Evolutionary conservation across 2,329 filamentous ascomycete species (phyloP).

Genomic region (Bipolaris bicolor): DNA sequence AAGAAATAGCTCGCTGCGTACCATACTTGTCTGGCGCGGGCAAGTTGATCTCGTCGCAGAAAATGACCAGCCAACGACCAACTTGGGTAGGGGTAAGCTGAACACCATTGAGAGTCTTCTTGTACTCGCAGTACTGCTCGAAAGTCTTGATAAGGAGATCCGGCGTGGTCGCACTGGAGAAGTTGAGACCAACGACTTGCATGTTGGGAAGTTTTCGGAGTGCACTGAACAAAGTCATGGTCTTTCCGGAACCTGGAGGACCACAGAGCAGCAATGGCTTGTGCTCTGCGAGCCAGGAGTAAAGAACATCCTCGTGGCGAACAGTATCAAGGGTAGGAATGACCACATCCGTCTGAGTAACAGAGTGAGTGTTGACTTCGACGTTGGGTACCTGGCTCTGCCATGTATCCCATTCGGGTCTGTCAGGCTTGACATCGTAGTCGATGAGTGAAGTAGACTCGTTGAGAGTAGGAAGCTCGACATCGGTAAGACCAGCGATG

Average conservation of each 20-base stretch:
- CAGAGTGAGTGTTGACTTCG: slow-evolving; percentile 97
- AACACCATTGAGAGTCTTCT: slow-evolving; percentile 95
- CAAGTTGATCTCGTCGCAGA: slow-evolving; percentile 99
- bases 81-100: slow-evolving; percentile 96
- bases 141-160: slow-evolving; percentile 99
- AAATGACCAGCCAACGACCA: slow-evolving; percentile 95
- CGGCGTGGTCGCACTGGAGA: slow-evolving; percentile 97
- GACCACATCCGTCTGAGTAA: slow-evolving; percentile 97
- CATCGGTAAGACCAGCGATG: slow-evolving; percentile 79
- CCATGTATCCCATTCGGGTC: slow-evolving; percentile 90
- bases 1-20: slow-evolving; percentile 95
- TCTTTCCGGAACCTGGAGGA: slow-evolving; percentile 98
- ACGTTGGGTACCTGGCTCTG: slow-evolving; percentile 92
- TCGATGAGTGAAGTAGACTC: slow-evolving; percentile 89
- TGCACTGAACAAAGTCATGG: slow-evolving; percentile 98
- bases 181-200: slow-evolving; percentile 99
- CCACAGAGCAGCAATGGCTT: slow-evolving; percentile 96
- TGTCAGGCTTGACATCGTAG: slow-evolving; percentile 87
- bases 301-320: slow-evolving; percentile 97
- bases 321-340: slow-evolving; percentile 98
- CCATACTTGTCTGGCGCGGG: slow-evolving; percentile 97
- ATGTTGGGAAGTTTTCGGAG: slow-evolving; percentile 96
- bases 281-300: slow-evolving; percentile 98
- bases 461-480: slow-evolving; percentile 81
- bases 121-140: slow-evolving; percentile 99